Evolutionary conservation across 768 basidiomycete genomes (phyloP), one percentile per base, ranked within the genome.

Genomic region (Xanthoconium stramineum): DNA sequence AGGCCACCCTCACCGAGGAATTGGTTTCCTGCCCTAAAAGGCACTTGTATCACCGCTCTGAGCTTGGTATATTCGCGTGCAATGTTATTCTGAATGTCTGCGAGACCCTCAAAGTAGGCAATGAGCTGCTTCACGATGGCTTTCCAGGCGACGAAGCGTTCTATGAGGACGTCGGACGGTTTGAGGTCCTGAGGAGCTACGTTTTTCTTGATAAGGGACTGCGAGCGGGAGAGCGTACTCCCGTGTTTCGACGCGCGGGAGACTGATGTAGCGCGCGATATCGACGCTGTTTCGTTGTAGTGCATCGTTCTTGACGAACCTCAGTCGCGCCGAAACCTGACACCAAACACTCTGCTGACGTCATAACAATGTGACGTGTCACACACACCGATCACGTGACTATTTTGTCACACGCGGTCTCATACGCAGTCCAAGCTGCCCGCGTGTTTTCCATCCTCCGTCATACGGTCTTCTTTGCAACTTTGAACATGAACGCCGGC

Each of bases 1-100:
- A 99, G 76, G 47, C 97, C 96, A 13, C 91, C 92, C 71, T 98
- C 94, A n/a, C 97, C 97, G 5, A 99, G 79, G 69, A 99, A 99
- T 76, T 98, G 96, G 74, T 97, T 96, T 8, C 94, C 95, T 3
- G 91, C 83, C 36, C 88, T 79, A 77, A 99, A 98, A 0, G 97
- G 97, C 0, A 98, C 96, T 71, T 99, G 96, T 57, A 99, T 96
- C 58, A 98, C 92, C 2, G 88, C 93, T 11, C 91, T 90, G 43
- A 99, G 85, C 71, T 96, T 95, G 7, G 88, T 90, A 67, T 98
- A 81, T 73, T 98, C 96, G 58, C 85, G 84, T 13, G 95, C 94
- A 7, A 92, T 89, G 71, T 95, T 95, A 72, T 91, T 92, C 76
- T 99, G 89, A 57, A 98, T 96, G 69, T 98, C 95, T 30, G 66